Conservation (phyloP, 208 protist genomes). For the Leishmania lainsoni region DNA sequence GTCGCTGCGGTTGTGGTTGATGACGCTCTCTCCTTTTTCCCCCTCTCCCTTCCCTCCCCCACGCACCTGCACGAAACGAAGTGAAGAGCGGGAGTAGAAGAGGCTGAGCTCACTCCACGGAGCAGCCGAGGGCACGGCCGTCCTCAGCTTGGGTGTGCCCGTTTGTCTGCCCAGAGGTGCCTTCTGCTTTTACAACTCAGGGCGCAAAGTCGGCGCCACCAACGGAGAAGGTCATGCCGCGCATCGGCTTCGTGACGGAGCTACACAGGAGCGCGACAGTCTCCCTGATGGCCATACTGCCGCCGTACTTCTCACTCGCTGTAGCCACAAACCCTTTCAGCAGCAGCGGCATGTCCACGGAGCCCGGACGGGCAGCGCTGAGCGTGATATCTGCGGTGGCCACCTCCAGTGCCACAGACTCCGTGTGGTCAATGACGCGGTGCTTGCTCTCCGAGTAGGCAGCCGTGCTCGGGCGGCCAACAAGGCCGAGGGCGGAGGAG, state of each 20-base stretch:
- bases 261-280: conserved; percentile 46
- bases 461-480: conserved; percentile 17
- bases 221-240: conserved; percentile 34
- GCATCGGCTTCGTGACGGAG: conserved; percentile 31
- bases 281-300: conserved; percentile 38
- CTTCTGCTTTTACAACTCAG: too few relatives aligned
- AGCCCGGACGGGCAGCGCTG: conserved; percentile 56
- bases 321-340: not conserved
- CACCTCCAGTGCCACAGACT: conserved; percentile 51
- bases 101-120: too few relatives aligned
- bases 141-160: too few relatives aligned
- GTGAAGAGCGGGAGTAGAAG: too few relatives aligned
- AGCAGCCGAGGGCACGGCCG: conserved; percentile 11
- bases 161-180: too few relatives aligned
- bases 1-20: too few relatives aligned
- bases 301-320: conserved; percentile 26
- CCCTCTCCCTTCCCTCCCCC: too few relatives aligned
- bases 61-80: too few relatives aligned
- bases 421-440: conserved; percentile 14
- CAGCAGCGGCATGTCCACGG: conserved; percentile 20
- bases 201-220: conserved; percentile 33
- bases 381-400: conserved; percentile 43
- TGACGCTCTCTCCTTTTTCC: too few relatives aligned
- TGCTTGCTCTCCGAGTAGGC: too few relatives aligned
- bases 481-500: conserved; percentile 46